phyloP scores from a whole-genome alignment of 139 green algal genomes.

The Desmodesmus armatus region DNA sequence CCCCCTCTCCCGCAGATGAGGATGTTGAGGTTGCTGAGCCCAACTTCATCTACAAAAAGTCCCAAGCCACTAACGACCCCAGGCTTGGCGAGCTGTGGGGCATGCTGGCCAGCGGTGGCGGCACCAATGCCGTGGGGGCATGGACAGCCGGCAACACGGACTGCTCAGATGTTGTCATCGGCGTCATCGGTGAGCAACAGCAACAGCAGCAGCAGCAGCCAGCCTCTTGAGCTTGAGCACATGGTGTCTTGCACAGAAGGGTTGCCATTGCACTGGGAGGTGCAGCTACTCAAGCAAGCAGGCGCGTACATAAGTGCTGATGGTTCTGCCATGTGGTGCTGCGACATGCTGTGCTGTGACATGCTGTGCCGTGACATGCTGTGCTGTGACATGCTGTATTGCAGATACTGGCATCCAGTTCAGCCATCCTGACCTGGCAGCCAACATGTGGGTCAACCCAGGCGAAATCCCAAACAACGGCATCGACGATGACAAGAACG shows the following conservation, averaged over 20 bases:
- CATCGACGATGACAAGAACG: slow-evolving; percentile 11
- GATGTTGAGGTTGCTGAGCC: slow-evolving; percentile 5
- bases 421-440: slow-evolving; percentile 10
- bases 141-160: neutral
- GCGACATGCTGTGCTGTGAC: too few species aligned
- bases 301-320: too few species aligned
- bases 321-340: neutral
- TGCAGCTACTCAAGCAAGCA: too few species aligned
- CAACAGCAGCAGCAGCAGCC: neutral
- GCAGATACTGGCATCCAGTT: slow-evolving; percentile 4
- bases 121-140: slow-evolving; percentile 20
- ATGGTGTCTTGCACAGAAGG: too few species aligned
- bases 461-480: neutral
- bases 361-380: too few species aligned
- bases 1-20: too few species aligned
- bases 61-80: slow-evolving; percentile 15
- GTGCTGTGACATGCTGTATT: too few species aligned
- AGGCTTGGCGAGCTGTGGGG: slow-evolving; percentile 6
- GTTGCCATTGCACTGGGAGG: too few species aligned
- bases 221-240: too few species aligned
- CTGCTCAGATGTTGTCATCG: slow-evolving; percentile 1
- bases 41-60: neutral
- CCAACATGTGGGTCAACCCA: slow-evolving; percentile 12
- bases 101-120: neutral
- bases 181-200: neutral